phyloP scores from a whole-genome alignment of 345 rosid genomes.

The Balakata baccata region DNA sequence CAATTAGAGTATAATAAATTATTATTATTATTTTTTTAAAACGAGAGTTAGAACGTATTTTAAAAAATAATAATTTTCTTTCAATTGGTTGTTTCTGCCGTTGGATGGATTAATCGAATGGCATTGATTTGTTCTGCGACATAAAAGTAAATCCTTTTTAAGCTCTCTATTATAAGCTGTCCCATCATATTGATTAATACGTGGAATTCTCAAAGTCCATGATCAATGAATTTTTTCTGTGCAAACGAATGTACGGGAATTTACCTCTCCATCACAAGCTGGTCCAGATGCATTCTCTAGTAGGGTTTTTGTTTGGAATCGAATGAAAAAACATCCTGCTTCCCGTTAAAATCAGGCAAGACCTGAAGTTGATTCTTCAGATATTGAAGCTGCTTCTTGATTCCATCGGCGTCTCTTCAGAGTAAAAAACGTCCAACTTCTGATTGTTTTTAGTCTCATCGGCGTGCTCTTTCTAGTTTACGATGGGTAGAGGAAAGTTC shows the following conservation, averaged over 20 bases:
- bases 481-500: conserved; percentile 64
- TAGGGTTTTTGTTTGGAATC: conserved; percentile 11
- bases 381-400: background rate
- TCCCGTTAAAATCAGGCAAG: background rate
- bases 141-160: too few species aligned
- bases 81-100: background rate
- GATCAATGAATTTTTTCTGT: background rate
- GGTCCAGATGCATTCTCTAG: background rate
- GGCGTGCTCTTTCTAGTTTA: background rate
- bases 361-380: background rate
- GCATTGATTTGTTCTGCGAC: background rate
- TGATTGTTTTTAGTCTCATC: background rate
- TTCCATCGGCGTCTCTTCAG: background rate
- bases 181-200: background rate
- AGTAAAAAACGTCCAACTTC: background rate
- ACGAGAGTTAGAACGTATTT: too few species aligned
- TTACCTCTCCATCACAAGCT: conserved; percentile 8
- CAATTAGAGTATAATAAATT: too few species aligned
- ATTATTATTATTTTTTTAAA: too few species aligned
- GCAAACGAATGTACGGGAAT: background rate
- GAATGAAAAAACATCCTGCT: background rate
- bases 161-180: background rate
- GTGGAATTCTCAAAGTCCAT: background rate
- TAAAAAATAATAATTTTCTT: too few species aligned
- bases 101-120: background rate